A percentile compares a stretch with the other conserved stretches of the same genome.
Evolutionary conservation across 2,329 filamentous ascomycete species (phyloP).

Genomic region (Fusarium euwallaceae): DNA sequence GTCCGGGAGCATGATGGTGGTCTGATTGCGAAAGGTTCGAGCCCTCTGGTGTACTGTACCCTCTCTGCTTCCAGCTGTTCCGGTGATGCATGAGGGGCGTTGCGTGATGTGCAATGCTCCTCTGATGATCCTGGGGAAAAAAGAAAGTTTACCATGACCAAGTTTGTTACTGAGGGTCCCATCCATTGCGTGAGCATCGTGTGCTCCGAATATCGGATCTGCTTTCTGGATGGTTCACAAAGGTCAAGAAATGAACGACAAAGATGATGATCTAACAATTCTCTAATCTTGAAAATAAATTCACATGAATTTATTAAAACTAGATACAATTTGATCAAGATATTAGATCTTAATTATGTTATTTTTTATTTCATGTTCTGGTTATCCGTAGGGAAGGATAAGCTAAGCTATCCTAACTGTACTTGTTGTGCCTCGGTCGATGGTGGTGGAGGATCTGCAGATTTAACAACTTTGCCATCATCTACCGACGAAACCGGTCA

Average conservation of each 20-base stretch:
- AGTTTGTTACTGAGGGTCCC: neutral
- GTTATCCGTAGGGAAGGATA: too few relatives aligned
- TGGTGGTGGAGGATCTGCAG: neutral
- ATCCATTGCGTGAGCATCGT: neutral
- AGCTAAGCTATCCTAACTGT: too few relatives aligned
- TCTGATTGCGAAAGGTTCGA: neutral
- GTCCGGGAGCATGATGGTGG: constrained; percentile 1
- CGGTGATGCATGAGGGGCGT: constrained; percentile 1
- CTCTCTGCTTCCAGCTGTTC: neutral
- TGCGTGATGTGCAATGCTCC: constrained; percentile 1
- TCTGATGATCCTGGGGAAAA: neutral
- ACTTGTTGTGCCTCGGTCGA: neutral
- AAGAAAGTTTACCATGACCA: neutral
- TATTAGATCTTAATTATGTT: too few relatives aligned
- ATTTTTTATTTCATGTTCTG: too few relatives aligned
- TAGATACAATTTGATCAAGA: too few relatives aligned
- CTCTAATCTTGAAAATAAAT: too few relatives aligned
- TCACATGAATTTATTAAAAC: too few relatives aligned
- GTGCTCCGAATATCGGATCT: constrained; percentile 6
- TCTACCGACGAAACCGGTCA: neutral
- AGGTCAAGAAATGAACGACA: too few relatives aligned
- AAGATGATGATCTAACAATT: too few relatives aligned
- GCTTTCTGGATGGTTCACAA: neutral
- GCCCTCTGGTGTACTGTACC: neutral
- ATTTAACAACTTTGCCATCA: neutral